Percentiles rank a stretch among this genome's conserved stretches.
Conservation (phyloP, 148 eudicot species). For the Drosera capensis region DNA sequence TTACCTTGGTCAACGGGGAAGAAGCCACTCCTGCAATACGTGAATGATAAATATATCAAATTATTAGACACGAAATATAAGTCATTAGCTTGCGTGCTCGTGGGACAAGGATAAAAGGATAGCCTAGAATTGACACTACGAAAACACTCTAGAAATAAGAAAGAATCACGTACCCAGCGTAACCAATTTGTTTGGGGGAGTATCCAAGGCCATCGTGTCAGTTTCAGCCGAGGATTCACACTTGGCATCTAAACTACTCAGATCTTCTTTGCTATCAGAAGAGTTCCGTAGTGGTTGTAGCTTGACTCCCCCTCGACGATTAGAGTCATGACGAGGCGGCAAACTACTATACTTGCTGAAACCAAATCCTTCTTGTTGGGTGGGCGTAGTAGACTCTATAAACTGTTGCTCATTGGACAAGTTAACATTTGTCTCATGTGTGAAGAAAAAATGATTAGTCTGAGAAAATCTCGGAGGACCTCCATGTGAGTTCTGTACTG, state of each 20-base stretch:
- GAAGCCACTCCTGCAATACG: conserved; percentile 35
- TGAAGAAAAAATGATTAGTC: conserved; percentile 34
- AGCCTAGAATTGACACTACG: not conserved
- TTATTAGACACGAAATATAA: not conserved
- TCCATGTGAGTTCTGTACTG: conserved; percentile 23
- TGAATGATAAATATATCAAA: conserved; percentile 1
- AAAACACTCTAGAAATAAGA: not conserved
- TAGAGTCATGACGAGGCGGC: conserved; percentile 12
- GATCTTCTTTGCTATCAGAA: conserved; percentile 34
- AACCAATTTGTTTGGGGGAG: conserved; percentile 12
- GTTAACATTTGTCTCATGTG: conserved; percentile 31
- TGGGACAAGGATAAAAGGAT: not conserved
- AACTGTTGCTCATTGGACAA: conserved; percentile 12
- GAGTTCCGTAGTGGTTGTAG: conserved; percentile 44
- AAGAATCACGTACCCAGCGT: not conserved
- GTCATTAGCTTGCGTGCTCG: not conserved
- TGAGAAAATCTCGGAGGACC: conserved; percentile 31
- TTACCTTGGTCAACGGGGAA: conserved; percentile 40
- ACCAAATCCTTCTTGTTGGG: conserved; percentile 14
- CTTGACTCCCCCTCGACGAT: conserved; percentile 26
- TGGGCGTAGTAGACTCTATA: conserved; percentile 5
- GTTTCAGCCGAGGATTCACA: conserved; percentile 65
- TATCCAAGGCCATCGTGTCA: conserved; percentile 35
- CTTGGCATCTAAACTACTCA: conserved; percentile 20
- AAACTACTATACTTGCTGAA: conserved; percentile 13